A percentile compares a stretch with the other conserved stretches of the same genome.
Evolutionary conservation across 306 rosid species (phyloP).

Genomic region (Lablab purpureus): DNA sequence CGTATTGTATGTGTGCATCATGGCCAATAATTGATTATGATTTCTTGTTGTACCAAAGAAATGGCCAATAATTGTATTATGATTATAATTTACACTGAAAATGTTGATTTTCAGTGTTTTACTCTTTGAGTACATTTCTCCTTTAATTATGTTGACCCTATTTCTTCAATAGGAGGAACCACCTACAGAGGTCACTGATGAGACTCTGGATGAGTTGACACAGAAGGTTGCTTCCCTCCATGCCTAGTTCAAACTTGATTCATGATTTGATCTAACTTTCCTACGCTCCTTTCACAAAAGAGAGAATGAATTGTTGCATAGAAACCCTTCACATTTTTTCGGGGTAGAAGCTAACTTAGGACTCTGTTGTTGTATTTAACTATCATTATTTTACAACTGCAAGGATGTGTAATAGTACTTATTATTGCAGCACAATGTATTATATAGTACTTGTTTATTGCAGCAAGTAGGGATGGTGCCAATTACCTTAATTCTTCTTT

Average conservation of each 20-base stretch:
- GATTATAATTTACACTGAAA: too few relatives aligned
- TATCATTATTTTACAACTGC: slow-evolving; percentile 31
- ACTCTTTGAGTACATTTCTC: neutral
- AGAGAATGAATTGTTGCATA: slow-evolving; percentile 22
- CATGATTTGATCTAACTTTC: slow-evolving; percentile 8
- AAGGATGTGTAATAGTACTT: slow-evolving; percentile 34
- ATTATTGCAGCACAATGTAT: slow-evolving; percentile 21
- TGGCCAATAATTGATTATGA: slow-evolving; percentile 7
- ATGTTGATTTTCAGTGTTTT: neutral
- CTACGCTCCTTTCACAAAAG: neutral
- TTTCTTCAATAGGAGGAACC: slow-evolving; percentile 59
- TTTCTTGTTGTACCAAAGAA: too few relatives aligned
- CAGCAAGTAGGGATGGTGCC: neutral
- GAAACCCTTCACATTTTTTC: slow-evolving; percentile 38
- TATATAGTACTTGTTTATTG: neutral
- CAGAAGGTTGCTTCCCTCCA: slow-evolving; percentile 57
- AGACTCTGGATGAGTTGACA: slow-evolving; percentile 60
- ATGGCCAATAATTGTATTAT: too few relatives aligned
- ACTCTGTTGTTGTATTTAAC: slow-evolving; percentile 16
- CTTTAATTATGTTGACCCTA: neutral
- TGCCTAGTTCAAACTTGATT: slow-evolving; percentile 49
- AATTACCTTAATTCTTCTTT: neutral
- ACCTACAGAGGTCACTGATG: slow-evolving; percentile 53
- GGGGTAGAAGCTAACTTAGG: slow-evolving; percentile 53
- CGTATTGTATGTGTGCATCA: too few relatives aligned